A percentile compares a stretch with the other conserved stretches of the same genome.
Conservation (phyloP, 1,139 yeast genomes). For the Yarrowia galli region DNA sequence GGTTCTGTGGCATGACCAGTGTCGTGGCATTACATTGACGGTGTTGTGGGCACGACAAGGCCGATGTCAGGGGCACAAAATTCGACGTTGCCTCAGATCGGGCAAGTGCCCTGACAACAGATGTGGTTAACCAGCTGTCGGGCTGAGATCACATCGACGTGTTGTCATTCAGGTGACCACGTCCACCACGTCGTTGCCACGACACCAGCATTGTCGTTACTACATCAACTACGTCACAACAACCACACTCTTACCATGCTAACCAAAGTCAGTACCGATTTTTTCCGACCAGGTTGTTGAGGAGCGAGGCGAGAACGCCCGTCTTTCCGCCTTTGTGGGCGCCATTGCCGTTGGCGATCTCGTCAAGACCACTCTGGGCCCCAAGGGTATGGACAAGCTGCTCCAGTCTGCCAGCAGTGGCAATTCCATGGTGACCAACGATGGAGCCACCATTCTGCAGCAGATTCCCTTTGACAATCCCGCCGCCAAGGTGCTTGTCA, state of each 20-base stretch:
- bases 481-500: slow-evolving; percentile 96
- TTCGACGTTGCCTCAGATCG: no score
- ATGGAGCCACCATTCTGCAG: slow-evolving; percentile 96
- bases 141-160: no score
- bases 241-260: not conserved
- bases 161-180: no score
- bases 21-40: not conserved
- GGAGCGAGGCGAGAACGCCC: slow-evolving; percentile 97
- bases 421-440: slow-evolving; percentile 85
- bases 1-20: not conserved
- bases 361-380: slow-evolving; percentile 95
- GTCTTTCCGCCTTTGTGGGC: slow-evolving; percentile 95
- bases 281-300: slow-evolving; percentile 98
- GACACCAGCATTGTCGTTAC: no score
- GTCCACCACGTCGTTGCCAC: no score
- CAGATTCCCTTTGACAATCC: slow-evolving; percentile 96
- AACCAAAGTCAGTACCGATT: slow-evolving; percentile 74
- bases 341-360: slow-evolving; percentile 98
- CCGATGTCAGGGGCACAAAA: no score
- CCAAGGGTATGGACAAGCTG: slow-evolving; percentile 97
- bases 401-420: slow-evolving; percentile 86
- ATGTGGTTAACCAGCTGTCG: no score
- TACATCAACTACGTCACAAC: no score
- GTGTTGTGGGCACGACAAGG: not conserved
- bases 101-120: no score